Evolutionary conservation across 2,329 filamentous ascomycete species (phyloP).

Genomic region (Ceratocystis colombiana): DNA sequence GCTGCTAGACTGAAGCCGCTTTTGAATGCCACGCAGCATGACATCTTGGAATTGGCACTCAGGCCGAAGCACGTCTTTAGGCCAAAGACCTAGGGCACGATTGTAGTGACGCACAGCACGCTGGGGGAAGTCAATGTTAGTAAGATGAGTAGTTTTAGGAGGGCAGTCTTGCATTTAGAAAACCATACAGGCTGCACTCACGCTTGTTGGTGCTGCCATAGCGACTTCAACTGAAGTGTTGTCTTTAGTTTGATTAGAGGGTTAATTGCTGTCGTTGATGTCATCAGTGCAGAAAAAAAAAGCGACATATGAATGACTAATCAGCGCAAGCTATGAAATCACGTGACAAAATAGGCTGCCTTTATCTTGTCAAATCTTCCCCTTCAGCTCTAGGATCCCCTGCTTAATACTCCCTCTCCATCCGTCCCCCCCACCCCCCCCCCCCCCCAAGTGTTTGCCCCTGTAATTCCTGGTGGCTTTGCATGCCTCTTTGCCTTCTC

Average conservation of each 20-base stretch:
- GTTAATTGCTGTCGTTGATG: not conserved
- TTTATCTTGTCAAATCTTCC: not conserved
- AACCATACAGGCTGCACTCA: constrained; percentile 20
- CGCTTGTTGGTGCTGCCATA: constrained; percentile 28
- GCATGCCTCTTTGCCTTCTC: not conserved
- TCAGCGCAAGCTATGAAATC: not conserved
- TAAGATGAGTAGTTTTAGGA: not conserved
- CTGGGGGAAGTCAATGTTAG: constrained; percentile 14
- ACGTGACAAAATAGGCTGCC: constrained; percentile 5
- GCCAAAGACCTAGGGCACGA: constrained; percentile 49
- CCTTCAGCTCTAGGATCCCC: not conserved
- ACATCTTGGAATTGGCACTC: constrained; percentile 52
- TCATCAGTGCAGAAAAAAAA: not conserved
- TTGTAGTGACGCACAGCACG: constrained; percentile 36
- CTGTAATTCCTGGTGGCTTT: not conserved
- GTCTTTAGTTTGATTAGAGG: too few relatives aligned
- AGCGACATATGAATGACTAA: not conserved
- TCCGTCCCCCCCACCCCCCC: not conserved
- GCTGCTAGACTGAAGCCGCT: constrained; percentile 29
- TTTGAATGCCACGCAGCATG: constrained; percentile 32
- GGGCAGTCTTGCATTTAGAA: too few relatives aligned
- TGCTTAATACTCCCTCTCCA: not conserved
- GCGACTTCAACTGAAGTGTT: not conserved
- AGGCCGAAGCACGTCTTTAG: constrained; percentile 52
- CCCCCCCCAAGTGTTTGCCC: not conserved